These are phyloP conservation scores for Nakaseomyces nivariensis DNA, from an alignment of 1,139 yeast genomes.

Conservation along the genomic window DNA sequence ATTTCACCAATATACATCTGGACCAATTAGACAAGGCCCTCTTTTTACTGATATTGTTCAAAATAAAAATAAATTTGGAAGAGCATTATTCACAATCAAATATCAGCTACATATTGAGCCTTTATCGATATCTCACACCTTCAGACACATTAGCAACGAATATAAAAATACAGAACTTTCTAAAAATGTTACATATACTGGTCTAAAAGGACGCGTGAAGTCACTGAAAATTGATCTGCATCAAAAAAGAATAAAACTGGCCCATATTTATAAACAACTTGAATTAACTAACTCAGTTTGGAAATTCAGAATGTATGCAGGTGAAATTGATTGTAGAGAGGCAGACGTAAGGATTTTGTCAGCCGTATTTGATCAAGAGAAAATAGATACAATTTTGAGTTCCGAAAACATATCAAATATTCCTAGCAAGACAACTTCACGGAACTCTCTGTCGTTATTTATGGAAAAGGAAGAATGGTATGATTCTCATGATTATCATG, in stretches of 20 bases:
- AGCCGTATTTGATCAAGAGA: slow-evolving; percentile 54
- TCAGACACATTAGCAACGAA: slow-evolving; percentile 44
- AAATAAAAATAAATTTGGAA: slow-evolving; percentile 49
- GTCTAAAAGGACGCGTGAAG: slow-evolving; percentile 59
- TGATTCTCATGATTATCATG: slow-evolving; percentile 69
- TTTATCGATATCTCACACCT: slow-evolving; percentile 57
- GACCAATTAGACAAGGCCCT: slow-evolving; percentile 65
- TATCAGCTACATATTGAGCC: slow-evolving; percentile 66
- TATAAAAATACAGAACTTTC: slow-evolving; percentile 34
- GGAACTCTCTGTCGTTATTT: not conserved
- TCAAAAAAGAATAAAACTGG: slow-evolving; percentile 58
- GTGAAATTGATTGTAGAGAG: slow-evolving; percentile 60
- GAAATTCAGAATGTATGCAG: slow-evolving; percentile 60
- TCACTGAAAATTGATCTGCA: slow-evolving; percentile 67
- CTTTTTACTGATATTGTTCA: slow-evolving; percentile 39
- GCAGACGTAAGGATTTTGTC: slow-evolving; percentile 66
- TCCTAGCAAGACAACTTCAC: not conserved
- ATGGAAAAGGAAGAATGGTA: slow-evolving; percentile 42
- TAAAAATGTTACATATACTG: slow-evolving; percentile 52
- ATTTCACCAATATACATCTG: slow-evolving; percentile 55
- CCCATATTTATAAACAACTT: slow-evolving; percentile 44
- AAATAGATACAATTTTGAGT: slow-evolving; percentile 42
- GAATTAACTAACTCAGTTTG: slow-evolving; percentile 45
- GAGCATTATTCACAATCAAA: slow-evolving; percentile 66
- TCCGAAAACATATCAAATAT: not conserved